phyloP scores from a whole-genome alignment of 2,329 filamentous ascomycete genomes.

The Talaromyces funiculosus region DNA sequence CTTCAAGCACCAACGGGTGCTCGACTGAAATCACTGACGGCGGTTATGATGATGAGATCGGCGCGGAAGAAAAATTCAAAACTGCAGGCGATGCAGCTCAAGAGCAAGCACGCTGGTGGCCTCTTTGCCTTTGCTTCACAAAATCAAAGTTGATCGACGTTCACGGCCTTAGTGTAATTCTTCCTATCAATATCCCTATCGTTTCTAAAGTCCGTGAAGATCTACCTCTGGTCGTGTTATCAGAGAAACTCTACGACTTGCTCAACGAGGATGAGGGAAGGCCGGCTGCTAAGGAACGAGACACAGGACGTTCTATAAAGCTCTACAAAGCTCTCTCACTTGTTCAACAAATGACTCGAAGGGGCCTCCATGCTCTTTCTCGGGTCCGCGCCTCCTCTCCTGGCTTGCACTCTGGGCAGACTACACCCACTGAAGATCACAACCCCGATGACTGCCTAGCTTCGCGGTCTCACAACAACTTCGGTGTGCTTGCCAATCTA shows the following conservation, averaged over 20 bases:
- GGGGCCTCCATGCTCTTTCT: constrained; percentile 20
- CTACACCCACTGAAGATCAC: constrained; percentile 31
- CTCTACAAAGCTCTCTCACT: constrained; percentile 29
- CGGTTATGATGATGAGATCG: constrained; percentile 14
- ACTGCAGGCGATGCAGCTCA: constrained; percentile 4
- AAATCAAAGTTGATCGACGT: constrained; percentile 3
- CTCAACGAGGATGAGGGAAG: constrained; percentile 28
- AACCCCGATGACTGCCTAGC: constrained; percentile 60
- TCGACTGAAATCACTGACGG: constrained; percentile 27
- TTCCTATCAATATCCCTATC: constrained; percentile 2
- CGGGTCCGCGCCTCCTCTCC: constrained; percentile 29
- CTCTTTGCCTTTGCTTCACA: constrained; percentile 6
- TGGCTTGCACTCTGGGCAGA: constrained; percentile 29
- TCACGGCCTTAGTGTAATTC: constrained; percentile 21
- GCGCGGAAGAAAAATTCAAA: constrained; percentile 9
- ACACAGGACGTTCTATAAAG: constrained; percentile 23
- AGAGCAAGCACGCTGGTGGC: constrained; percentile 8
- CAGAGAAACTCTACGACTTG: constrained; percentile 27
- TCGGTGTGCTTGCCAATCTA: constrained; percentile 66
- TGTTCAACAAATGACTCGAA: constrained; percentile 34
- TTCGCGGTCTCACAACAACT: constrained; percentile 62
- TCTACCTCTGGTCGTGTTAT: constrained; percentile 29
- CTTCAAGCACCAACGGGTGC: constrained; percentile 17
- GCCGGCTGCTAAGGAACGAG: constrained; percentile 16
- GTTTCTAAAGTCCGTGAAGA: constrained; percentile 29